Conservation (phyloP, 257 asterid genomes). For the Pogostemon cablin region DNA sequence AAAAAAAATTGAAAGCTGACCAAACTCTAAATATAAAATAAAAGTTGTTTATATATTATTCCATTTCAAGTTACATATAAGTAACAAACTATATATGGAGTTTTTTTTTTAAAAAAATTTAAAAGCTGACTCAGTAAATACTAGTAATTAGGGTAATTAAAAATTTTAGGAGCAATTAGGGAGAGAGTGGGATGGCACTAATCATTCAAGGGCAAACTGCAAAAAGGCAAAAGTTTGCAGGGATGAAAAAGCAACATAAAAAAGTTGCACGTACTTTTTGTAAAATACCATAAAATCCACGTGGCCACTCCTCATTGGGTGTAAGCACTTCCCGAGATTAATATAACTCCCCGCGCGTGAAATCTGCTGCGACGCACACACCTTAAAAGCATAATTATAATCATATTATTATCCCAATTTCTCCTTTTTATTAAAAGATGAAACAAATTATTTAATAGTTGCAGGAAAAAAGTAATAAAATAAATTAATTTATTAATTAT, state of each 20-base stretch:
- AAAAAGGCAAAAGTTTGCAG: slow-evolving; percentile 32
- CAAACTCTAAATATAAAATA: no score
- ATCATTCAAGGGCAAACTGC: slow-evolving; percentile 45
- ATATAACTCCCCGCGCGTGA: slow-evolving; percentile 42
- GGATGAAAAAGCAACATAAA: slow-evolving; percentile 28
- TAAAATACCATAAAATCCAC: slow-evolving; percentile 23
- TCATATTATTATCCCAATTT: slow-evolving; percentile 24
- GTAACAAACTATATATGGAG: no score
- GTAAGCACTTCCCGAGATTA: not conserved
- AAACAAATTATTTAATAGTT: slow-evolving; percentile 29
- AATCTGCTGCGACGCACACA: slow-evolving; percentile 25
- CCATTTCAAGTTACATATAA: no score
- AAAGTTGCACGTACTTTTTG: slow-evolving; percentile 32
- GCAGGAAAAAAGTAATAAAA: not conserved
- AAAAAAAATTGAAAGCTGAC: no score
- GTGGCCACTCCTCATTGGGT: slow-evolving; percentile 15
- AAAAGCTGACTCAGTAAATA: no score
- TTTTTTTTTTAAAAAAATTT: no score
- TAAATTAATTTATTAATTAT: slow-evolving; percentile 13
- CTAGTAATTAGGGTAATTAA: not conserved
- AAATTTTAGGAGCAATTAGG: slow-evolving; percentile 18
- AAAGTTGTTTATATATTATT: no score
- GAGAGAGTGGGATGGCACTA: slow-evolving; percentile 51
- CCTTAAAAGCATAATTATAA: slow-evolving; percentile 57
- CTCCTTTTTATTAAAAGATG: slow-evolving; percentile 45